phyloP scores from a whole-genome alignment of 2,329 filamentous ascomycete genomes.

The Aspergillus hiratsukae region DNA sequence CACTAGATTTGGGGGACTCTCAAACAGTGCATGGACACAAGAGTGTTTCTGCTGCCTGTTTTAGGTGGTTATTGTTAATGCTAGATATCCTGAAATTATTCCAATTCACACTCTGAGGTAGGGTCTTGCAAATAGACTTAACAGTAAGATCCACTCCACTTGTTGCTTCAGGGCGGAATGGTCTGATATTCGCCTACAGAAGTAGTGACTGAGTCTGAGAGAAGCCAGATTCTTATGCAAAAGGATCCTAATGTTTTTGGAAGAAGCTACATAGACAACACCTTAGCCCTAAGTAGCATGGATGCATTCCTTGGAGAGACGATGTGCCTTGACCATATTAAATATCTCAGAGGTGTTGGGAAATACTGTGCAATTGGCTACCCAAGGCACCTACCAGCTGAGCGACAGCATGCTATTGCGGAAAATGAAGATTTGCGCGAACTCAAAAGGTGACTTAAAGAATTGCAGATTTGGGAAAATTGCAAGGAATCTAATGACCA shows the following conservation, averaged over 20 bases:
- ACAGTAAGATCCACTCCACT: conserved; percentile 4
- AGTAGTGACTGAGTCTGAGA: conserved; percentile 7
- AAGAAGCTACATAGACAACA: conserved; percentile 12
- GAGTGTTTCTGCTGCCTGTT: conserved; percentile 7
- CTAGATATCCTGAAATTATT: conserved; percentile 10
- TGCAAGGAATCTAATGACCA: too few species aligned
- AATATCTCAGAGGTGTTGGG: too few species aligned
- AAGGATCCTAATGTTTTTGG: conserved; percentile 10
- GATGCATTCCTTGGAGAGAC: conserved; percentile 8
- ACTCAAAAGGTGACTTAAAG: too few species aligned
- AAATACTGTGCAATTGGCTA: too few species aligned
- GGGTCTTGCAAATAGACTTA: conserved; percentile 8
- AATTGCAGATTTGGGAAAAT: too few species aligned
- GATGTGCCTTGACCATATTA: conserved; percentile 8
- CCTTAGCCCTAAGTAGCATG: conserved; percentile 8
- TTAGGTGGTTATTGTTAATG: conserved; percentile 5
- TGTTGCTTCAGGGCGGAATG: neutral
- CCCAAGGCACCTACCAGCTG: too few species aligned
- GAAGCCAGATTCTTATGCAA: conserved; percentile 9
- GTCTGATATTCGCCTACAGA: conserved; percentile 5
- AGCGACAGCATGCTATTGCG: too few species aligned
- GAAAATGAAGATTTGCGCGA: too few species aligned
- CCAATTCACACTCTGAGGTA: conserved; percentile 7
- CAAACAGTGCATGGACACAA: conserved; percentile 5
- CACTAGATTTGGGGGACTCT: conserved; percentile 6